These are phyloP conservation scores for Phytopythium litorale DNA, from an alignment of 352 stramenopile species.

Conservation along the genomic window DNA sequence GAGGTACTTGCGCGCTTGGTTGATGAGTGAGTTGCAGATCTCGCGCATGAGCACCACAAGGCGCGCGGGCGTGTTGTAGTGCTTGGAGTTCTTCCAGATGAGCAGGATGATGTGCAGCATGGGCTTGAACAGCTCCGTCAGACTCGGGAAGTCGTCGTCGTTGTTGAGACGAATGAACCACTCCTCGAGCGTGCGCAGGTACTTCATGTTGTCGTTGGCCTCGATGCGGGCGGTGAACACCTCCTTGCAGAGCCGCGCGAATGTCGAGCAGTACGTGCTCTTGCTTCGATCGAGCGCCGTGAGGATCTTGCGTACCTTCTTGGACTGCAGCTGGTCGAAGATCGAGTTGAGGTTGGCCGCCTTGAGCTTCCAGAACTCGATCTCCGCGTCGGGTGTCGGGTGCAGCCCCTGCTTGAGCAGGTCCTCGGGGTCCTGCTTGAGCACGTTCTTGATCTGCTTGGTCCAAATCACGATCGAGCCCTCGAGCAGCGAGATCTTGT, in stretches of 20 bases:
- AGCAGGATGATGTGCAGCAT: conserved; percentile 98
- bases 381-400: conserved; percentile 96
- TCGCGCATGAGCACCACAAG: conserved; percentile 97
- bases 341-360: conserved; percentile 94
- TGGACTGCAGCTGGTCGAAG: conserved; percentile 92
- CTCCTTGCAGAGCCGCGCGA: conserved; percentile 96
- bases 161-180: conserved; percentile 97
- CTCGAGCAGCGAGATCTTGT: conserved; percentile 96
- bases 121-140: conserved; percentile 95
- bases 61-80: conserved; percentile 97
- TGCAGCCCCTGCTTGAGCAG: conserved; percentile 95
- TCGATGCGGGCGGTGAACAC: conserved; percentile 95
- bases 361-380: conserved; percentile 98
- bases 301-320: conserved; percentile 94
- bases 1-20: conserved; percentile 91
- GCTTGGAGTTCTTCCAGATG: conserved; percentile 99
- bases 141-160: conserved; percentile 92
- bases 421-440: conserved; percentile 97
- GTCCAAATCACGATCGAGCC: conserved; percentile 98
- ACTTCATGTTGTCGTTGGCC: conserved; percentile 98
- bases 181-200: conserved; percentile 94
- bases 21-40: conserved; percentile 98
- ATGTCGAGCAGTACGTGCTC: conserved; percentile 96
- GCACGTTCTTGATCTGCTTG: conserved; percentile 98
- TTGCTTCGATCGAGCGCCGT: conserved; percentile 93